Evolutionary conservation across 2,329 filamentous ascomycete genomes (phyloP).

Genomic region (Trichoderma semiorbis): DNA sequence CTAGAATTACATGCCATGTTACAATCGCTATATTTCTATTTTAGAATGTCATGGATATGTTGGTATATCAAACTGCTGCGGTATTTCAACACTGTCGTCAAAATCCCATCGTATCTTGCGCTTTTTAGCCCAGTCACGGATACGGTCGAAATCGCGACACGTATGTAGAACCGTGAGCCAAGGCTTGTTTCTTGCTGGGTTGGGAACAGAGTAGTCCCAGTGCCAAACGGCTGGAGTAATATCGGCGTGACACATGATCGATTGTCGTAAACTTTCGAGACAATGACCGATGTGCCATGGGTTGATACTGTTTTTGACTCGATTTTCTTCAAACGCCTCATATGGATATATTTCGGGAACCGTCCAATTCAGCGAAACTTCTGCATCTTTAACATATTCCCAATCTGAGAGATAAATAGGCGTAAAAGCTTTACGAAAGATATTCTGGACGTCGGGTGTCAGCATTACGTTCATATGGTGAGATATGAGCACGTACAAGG

Average conservation of each 20-base stretch:
- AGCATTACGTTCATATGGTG: neutral
- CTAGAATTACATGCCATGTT: neutral
- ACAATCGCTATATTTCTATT: neutral
- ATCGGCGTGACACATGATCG: neutral
- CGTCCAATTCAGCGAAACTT: neutral
- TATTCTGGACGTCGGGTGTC: neutral
- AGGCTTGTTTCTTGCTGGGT: neutral
- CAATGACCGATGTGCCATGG: neutral
- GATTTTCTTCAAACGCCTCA: neutral
- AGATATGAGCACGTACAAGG: neutral
- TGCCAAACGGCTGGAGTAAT: neutral
- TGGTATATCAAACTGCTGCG: neutral
- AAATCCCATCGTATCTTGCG: neutral
- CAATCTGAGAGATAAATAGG: neutral
- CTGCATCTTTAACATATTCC: neutral
- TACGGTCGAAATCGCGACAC: neutral
- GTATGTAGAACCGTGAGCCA: neutral
- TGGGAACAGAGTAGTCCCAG: neutral
- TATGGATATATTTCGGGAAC: neutral
- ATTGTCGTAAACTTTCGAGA: neutral
- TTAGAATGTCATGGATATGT: neutral
- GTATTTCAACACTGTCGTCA: neutral
- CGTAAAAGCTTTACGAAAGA: neutral
- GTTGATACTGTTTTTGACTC: neutral
- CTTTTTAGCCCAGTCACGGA: neutral